Percentiles rank a stretch among this genome's conserved stretches.
Evolutionary conservation across 1,284 basidiomycete species (phyloP).

Genomic region (Vanrija sp.): DNA sequence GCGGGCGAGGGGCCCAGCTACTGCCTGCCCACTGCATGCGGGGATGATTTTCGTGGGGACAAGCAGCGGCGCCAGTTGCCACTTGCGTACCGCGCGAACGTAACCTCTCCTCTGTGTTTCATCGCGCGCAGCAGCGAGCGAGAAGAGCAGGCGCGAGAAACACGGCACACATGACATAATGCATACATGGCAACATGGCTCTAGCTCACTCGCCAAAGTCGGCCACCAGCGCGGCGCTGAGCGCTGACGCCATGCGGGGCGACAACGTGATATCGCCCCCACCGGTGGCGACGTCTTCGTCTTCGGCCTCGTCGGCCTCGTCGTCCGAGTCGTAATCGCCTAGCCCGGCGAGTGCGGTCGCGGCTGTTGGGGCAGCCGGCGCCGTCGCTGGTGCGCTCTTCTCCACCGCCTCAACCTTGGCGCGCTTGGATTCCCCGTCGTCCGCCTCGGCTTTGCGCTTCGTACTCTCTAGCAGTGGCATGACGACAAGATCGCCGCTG

Average conservation of each 20-base stretch:
- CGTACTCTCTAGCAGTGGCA: slow-evolving; percentile 39
- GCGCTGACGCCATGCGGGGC: slow-evolving; percentile 21
- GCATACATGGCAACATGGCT: neutral
- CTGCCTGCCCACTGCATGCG: too few relatives aligned
- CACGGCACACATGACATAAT: neutral
- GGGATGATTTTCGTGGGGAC: too few relatives aligned
- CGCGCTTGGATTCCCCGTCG: neutral
- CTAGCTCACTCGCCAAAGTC: slow-evolving; percentile 9
- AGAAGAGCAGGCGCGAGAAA: too few relatives aligned
- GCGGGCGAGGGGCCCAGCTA: too few relatives aligned
- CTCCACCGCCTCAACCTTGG: slow-evolving; percentile 48
- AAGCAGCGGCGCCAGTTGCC: too few relatives aligned
- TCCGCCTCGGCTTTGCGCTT: slow-evolving; percentile 14
- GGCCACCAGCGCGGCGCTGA: slow-evolving; percentile 26
- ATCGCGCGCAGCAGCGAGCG: too few relatives aligned
- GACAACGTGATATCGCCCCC: slow-evolving; percentile 10
- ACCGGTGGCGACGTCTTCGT: slow-evolving; percentile 1
- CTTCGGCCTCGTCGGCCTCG: slow-evolving; percentile 9
- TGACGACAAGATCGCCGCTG: slow-evolving; percentile 33
- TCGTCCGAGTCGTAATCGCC: slow-evolving; percentile 24
- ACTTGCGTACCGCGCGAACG: too few relatives aligned
- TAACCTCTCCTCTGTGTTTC: too few relatives aligned
- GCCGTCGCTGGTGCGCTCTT: slow-evolving; percentile 44
- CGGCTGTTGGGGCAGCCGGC: neutral
- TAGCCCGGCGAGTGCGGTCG: slow-evolving; percentile 6